phyloP scores from a whole-genome alignment of 148 eudicot genomes.

The Vaccinium vitisidaea region DNA sequence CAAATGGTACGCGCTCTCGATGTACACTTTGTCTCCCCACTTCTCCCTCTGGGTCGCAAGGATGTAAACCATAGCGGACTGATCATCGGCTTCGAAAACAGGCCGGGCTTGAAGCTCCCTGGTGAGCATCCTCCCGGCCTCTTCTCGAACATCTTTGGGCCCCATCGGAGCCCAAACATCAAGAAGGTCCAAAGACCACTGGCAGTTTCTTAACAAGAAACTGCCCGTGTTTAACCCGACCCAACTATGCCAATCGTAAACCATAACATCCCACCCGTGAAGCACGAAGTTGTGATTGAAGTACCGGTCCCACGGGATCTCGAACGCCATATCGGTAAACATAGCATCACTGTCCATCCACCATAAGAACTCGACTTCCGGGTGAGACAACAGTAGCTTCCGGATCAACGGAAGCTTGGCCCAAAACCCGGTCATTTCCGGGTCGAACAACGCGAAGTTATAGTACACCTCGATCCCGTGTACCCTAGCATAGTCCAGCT shows the following conservation, averaged over 20 bases:
- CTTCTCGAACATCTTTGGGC: slow-evolving; percentile 54
- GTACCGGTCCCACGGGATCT: slow-evolving; percentile 72
- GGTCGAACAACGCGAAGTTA: slow-evolving; percentile 63
- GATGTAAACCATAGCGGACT: slow-evolving; percentile 72
- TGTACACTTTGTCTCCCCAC: slow-evolving; percentile 71
- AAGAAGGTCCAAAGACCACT: slow-evolving; percentile 71
- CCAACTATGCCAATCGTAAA: slow-evolving; percentile 74
- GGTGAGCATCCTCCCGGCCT: slow-evolving; percentile 60
- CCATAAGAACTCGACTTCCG: slow-evolving; percentile 79
- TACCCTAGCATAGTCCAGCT: slow-evolving; percentile 77
- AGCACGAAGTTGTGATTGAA: slow-evolving; percentile 50
- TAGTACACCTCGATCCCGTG: slow-evolving; percentile 77
- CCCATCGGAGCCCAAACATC: slow-evolving; percentile 84
- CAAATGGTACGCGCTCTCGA: slow-evolving; percentile 65
- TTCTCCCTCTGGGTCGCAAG: slow-evolving; percentile 53
- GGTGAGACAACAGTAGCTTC: slow-evolving; percentile 62
- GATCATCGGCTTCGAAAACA: slow-evolving; percentile 84
- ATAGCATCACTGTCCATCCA: slow-evolving; percentile 94
- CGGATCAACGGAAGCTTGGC: slow-evolving; percentile 69
- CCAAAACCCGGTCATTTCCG: slow-evolving; percentile 81
- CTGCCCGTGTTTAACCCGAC: slow-evolving; percentile 73
- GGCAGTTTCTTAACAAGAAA: slow-evolving; percentile 63
- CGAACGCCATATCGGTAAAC: slow-evolving; percentile 83
- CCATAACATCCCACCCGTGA: slow-evolving; percentile 79
- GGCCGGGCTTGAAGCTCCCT: slow-evolving; percentile 65